Evolutionary conservation across 129 eudicot species (phyloP), one percentile per base, ranked within the genome.

Genomic region (Cynara cardunculus): DNA sequence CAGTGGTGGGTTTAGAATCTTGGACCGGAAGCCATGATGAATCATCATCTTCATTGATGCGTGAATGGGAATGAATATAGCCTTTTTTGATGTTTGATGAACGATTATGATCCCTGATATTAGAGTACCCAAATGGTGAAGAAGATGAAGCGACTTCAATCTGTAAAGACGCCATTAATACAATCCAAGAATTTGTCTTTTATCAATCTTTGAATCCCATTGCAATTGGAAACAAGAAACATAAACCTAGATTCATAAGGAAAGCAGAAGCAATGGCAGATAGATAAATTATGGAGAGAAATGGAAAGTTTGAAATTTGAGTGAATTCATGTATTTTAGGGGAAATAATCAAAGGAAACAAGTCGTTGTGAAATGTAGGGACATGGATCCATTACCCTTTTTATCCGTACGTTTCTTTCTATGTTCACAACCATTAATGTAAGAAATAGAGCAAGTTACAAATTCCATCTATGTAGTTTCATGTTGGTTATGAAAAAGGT

Each of bases 151-250:
- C 78, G 14, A 77, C 67, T 37, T 76, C 82, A 27, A 82, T 27
- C 82, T 71, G 72, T 81, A 82, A 53, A 35, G 86, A 82, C 13
- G 78, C 86, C 86, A 82, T 82, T 35, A 59, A 74, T 62, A 32
- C 46, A 37, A 72, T 80, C 32, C 72, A 77, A 77, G 24, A 64
- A 13, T 77, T 1, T 35, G 1, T 34, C 65, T 56, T 5, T 5
- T 1, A 56, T 56, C 65, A 56, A n/a, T 56, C 65, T 18, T 1
- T 19, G 65, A 56, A n/a, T 2, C 10, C 24, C 65, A 56, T 56
- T 56, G 65, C 21, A 56, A 2, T 56, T 56, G 24, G 65, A 56
- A 53, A 56, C 65, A 18, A 56, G 65, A 18, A 69, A 41, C 68
- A 46, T 66, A 39, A 41, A 73, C 25, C 1, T 70, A 27, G 18